Base-by-base conservation (phyloP, 2,329 filamentous ascomycete genomes). In the Talaromyces sp. region DNA sequence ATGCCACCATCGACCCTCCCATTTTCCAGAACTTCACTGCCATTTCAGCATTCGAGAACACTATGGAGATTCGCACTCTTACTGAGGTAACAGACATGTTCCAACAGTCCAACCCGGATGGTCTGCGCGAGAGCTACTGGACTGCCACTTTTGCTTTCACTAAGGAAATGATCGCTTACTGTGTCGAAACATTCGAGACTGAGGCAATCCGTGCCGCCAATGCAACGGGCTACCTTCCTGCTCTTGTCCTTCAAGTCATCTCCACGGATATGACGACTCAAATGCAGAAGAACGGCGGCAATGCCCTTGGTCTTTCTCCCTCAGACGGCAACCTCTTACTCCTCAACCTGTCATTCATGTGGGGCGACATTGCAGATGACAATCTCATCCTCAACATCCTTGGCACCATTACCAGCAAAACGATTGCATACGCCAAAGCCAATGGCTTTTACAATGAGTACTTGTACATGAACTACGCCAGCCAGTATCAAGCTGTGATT, bases 391-490 rank as follows among this genome's bases (percentile, higher is more conserved):
- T 74, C 10, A 45, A 66, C 0, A 69, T 70, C 22, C 69, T 73
- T 13, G 65, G 72, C 3, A 68, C 68, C 7, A 71, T 79, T 65
- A 69, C 74, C 47, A 63, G 70, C 15, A 63, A 71, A 43, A 69
- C 78, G 61, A 66, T 70, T 53, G 67, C 72, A 64, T 63, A 72
- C 69, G 72, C 75, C 65, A 69, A 76, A 68, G 65, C 67, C 63
- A 68, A 69, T 40, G 74, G 73, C 0, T 38, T 79, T 5, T 66
- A 68, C 36, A 68, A 73, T 13, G 65, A 72, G 36, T 83, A 74
- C 64, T 68, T 81, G 27, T 83, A 83, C 68, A 79, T 83, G 77
- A 84, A 83, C 69, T 83, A 83, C 65, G 81, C 81, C 6, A 75
- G 74, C 62, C 73, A 75, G 70, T 79, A 73, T 64, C 80, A 84